These are phyloP conservation scores for Chiua sp. DNA, from an alignment of 1,284 basidiomycete species.

Conservation along the genomic window DNA sequence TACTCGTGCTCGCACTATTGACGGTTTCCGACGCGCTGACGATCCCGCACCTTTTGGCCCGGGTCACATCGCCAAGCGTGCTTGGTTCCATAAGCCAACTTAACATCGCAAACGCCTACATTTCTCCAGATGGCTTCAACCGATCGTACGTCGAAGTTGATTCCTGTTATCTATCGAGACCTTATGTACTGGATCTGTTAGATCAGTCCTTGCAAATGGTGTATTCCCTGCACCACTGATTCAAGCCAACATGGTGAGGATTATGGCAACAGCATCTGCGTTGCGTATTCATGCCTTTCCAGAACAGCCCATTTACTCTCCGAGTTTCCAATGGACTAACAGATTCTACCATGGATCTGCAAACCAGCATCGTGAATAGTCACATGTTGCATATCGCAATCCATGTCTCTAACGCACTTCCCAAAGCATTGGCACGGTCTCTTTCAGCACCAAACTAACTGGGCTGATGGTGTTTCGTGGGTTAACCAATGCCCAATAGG, in stretches of 20 bases:
- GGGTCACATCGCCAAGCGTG: not conserved
- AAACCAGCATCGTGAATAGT: conserved; percentile 34
- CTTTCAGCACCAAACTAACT: conserved; percentile 23
- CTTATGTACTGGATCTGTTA: conserved; percentile 18
- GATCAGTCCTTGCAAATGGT: conserved; percentile 16
- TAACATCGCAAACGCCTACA: conserved; percentile 25
- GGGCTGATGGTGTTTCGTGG: conserved; percentile 28
- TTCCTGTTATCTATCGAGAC: not conserved
- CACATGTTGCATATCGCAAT: not conserved
- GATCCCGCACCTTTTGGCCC: not conserved
- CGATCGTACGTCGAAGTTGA: conserved; percentile 10
- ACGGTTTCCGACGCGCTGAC: not conserved
- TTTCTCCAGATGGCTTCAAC: conserved; percentile 35
- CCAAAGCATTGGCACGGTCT: conserved; percentile 35
- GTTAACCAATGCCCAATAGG: conserved; percentile 36
- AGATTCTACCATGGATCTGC: conserved; percentile 30
- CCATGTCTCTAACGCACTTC: not conserved
- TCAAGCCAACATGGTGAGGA: conserved; percentile 16
- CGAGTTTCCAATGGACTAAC: conserved; percentile 34
- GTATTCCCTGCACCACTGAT: conserved; percentile 23
- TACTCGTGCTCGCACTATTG: not conserved
- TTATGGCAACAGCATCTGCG: not conserved
- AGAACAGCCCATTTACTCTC: conserved; percentile 16
- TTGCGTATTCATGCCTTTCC: not conserved
- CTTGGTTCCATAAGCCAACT: conserved; percentile 2